Evolutionary conservation across 805 yeast species (phyloP).

Genomic region (Suhomyces sp.): DNA sequence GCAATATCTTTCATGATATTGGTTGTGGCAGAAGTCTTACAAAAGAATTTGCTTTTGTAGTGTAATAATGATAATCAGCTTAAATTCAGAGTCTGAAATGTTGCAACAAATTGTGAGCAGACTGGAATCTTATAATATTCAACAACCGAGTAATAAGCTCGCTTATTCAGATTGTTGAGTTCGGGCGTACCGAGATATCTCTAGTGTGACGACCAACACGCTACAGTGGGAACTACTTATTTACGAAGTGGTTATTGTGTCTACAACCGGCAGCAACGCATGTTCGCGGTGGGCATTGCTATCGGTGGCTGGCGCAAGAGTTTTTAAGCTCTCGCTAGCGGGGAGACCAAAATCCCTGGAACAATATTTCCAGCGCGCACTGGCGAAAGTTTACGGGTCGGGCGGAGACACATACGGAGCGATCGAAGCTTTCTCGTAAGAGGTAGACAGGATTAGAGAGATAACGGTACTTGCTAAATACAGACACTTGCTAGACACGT

Average conservation of each 20-base stretch:
- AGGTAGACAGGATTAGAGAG: background rate
- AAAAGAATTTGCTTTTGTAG: background rate
- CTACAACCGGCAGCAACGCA: background rate
- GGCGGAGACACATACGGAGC: background rate
- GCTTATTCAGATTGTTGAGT: background rate
- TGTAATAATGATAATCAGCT: background rate
- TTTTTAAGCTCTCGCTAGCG: background rate
- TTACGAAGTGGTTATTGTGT: background rate
- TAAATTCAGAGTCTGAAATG: background rate
- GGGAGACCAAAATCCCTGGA: background rate
- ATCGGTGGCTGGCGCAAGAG: background rate
- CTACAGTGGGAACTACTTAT: background rate
- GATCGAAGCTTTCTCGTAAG: background rate
- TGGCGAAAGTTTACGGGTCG: background rate
- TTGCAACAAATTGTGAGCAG: background rate
- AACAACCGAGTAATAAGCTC: background rate
- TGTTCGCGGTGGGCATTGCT: background rate
- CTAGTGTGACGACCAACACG: background rate
- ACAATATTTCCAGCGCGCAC: background rate
- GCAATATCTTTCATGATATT: background rate
- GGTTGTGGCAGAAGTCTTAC: background rate
- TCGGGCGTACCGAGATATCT: background rate
- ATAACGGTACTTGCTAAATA: background rate
- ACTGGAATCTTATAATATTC: background rate
- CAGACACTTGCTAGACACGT: background rate